Evolutionary conservation across 139 green algal genomes (phyloP), one percentile per base, ranked within the genome.

Genomic region (Chlamydomonas incerta): DNA sequence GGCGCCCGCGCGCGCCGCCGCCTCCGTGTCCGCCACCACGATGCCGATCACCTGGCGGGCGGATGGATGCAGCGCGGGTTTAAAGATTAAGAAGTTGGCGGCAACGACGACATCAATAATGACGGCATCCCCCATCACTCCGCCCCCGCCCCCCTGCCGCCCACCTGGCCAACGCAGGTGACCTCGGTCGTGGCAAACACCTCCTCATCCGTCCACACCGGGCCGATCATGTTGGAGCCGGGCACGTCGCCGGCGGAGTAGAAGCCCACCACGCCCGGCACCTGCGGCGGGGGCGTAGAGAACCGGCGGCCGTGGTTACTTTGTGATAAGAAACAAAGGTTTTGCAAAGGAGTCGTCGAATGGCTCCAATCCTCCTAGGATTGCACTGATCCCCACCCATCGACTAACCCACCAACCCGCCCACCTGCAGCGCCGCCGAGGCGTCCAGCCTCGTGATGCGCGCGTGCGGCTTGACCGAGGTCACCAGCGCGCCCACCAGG

Each of bases 131-230:
- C 20, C 41, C n/a, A n/a, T 60, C 1, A 62, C 50, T 37, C 28
- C 3, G 10, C 31, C 66, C 29, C 20, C 50, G 13, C 11, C 62
- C 35, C 77, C 35, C 63, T 34, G 33, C 75, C 0, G 18, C 88
- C 15, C 81, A 95, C 90, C 93, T 97, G 94, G 3, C 96, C 97
- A 29, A 99, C 95, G 79, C 91, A 96, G 2, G 94, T 98, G 57
- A 99, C 97, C 31, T 90, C 57, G 28, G 96, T 81, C 3, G 86
- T 93, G 11, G 96, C 97, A 91, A 99, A 99, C 62, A 97, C 88
- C 90, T 98, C 92, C 88, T 99, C 97, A 67, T 99, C 97, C 31
- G 93, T 84, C 35, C 94, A 85, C 26, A 98, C 93, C 0, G 96
- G 85, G 0, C 97, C 97, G 29, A 98, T 97, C 29, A 89, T 74